phyloP scores from a whole-genome alignment of 345 rosid genomes.

The Arabidopsis arenosa region DNA sequence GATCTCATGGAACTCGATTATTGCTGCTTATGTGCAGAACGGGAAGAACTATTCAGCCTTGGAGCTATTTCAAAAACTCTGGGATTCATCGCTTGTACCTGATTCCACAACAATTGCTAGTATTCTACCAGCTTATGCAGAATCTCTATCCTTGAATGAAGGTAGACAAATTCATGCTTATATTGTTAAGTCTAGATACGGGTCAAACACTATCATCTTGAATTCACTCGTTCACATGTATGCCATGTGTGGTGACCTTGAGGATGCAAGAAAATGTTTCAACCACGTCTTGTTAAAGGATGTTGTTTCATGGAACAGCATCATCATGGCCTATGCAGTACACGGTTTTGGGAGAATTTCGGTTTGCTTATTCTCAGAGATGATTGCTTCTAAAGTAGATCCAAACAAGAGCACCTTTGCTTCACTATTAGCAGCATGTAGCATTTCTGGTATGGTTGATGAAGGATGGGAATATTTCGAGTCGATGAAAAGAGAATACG shows the following conservation, averaged over 20 bases:
- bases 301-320: conserved; percentile 76
- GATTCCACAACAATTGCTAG: conserved; percentile 68
- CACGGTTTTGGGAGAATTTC: conserved; percentile 67
- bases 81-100: conserved; percentile 47
- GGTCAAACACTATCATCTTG: conserved; percentile 53
- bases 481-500: conserved; percentile 63
- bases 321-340: conserved; percentile 74
- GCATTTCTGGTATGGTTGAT: conserved; percentile 69
- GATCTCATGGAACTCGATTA: conserved; percentile 73
- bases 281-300: conserved; percentile 54
- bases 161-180: conserved; percentile 65
- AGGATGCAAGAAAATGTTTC: conserved; percentile 62
- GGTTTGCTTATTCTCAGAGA: conserved; percentile 54
- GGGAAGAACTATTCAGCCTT: conserved; percentile 56
- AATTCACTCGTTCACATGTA: conserved; percentile 71
- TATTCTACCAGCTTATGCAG: conserved; percentile 74
- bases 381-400: conserved; percentile 53
- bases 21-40: conserved; percentile 66
- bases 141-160: conserved; percentile 54
- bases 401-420: conserved; percentile 75
- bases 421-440: conserved; percentile 71
- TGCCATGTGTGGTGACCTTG: conserved; percentile 75
- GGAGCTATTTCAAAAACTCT: conserved; percentile 55
- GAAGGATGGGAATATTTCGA: conserved; percentile 73
- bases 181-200: conserved; percentile 48